A percentile compares a stretch with the other conserved stretches of the same genome.
Conservation (phyloP, 768 basidiomycete genomes). For the Pisolithus tinctorius region DNA sequence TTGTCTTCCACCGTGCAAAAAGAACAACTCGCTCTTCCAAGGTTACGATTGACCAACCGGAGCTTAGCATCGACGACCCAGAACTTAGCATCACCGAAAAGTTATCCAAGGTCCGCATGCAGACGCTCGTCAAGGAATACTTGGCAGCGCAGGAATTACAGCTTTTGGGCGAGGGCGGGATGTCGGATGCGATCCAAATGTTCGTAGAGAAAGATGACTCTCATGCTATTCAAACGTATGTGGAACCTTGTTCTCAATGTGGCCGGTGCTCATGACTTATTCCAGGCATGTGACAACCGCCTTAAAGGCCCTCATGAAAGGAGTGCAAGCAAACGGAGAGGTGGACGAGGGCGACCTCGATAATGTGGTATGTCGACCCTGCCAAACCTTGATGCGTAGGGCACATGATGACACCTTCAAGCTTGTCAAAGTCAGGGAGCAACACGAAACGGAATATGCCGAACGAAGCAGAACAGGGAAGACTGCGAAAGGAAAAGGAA, state of each 20-base stretch:
- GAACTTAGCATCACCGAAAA: constrained; percentile 63
- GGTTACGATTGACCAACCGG: constrained; percentile 69
- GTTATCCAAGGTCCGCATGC: constrained; percentile 75
- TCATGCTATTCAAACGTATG: constrained; percentile 84
- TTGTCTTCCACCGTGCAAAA: constrained; percentile 85
- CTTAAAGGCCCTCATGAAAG: constrained; percentile 58
- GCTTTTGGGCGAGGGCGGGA: constrained; percentile 79
- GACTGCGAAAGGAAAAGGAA: constrained; percentile 37
- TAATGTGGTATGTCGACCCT: constrained; percentile 47
- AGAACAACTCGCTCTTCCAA: constrained; percentile 41
- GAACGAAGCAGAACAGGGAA: constrained; percentile 38
- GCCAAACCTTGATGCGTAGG: neutral
- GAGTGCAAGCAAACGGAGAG: constrained; percentile 58
- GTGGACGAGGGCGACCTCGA: constrained; percentile 71
- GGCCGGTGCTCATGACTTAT: neutral
- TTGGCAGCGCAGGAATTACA: constrained; percentile 89
- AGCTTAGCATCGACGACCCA: constrained; percentile 75
- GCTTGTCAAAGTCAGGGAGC: constrained; percentile 66
- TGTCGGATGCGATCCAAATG: constrained; percentile 90
- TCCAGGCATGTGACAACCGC: constrained; percentile 59
- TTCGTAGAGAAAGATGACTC: constrained; percentile 98
- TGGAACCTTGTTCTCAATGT: constrained; percentile 8
- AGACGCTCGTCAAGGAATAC: constrained; percentile 87
- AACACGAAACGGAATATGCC: constrained; percentile 56
- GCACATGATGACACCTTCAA: constrained; percentile 17